Evolutionary conservation across 177 flowering plant genomes (phyloP).

Genomic region (Vitis hybrid): DNA sequence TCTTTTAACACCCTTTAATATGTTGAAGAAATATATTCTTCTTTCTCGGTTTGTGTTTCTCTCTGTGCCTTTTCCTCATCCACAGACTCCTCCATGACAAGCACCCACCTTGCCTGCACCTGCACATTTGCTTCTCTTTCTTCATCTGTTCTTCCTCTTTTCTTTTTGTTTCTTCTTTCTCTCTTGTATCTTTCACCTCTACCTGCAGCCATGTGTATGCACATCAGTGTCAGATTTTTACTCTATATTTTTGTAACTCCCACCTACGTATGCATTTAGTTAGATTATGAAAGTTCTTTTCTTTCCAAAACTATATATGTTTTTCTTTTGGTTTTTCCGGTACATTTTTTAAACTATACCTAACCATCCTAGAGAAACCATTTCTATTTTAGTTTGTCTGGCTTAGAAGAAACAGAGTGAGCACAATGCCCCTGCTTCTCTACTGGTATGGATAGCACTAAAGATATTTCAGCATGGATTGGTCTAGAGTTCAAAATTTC

Average conservation of each 20-base stretch:
- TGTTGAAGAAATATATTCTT: slow-evolving; percentile 22
- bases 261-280: no score
- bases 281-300: no score
- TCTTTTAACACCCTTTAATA: slow-evolving; percentile 24
- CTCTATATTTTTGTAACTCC: not conserved
- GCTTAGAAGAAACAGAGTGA: no score
- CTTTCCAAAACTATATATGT: no score
- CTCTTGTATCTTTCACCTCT: slow-evolving; percentile 32
- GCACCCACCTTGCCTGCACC: slow-evolving; percentile 39
- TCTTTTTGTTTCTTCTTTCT: slow-evolving; percentile 27
- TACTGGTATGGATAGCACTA: no score
- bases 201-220: slow-evolving; percentile 27
- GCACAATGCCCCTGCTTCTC: no score
- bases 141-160: slow-evolving; percentile 19
- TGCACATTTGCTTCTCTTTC: slow-evolving; percentile 21
- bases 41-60: slow-evolving; percentile 34
- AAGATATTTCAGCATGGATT: no score
- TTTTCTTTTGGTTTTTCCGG: no score
- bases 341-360: not conserved
- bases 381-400: no score
- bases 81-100: slow-evolving; percentile 37
- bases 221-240: not conserved
- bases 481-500: no score
- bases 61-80: slow-evolving; percentile 39
- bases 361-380: no score